Evolutionary conservation across 2,329 filamentous ascomycete genomes (phyloP).

Genomic region (Pseudomassariella vexata): DNA sequence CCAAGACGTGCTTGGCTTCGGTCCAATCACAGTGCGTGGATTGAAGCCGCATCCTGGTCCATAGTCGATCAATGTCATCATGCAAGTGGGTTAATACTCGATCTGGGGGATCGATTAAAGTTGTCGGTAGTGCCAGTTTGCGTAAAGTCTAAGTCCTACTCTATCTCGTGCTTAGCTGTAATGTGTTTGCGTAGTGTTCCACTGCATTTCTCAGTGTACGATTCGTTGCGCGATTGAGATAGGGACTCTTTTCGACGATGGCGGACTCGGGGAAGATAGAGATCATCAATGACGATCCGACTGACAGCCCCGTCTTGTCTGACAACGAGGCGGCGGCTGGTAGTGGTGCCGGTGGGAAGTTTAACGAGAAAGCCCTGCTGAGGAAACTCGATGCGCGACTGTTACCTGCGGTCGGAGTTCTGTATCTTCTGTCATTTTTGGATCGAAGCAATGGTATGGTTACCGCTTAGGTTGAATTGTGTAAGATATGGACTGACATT

Average conservation of each 20-base stretch:
- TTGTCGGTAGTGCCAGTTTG: too few relatives aligned
- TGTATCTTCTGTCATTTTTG: slow-evolving; percentile 52
- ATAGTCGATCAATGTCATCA: too few relatives aligned
- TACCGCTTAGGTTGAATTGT: neutral
- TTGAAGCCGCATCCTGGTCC: too few relatives aligned
- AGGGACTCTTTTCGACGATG: slow-evolving; percentile 6
- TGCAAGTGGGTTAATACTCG: too few relatives aligned
- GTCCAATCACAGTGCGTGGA: too few relatives aligned
- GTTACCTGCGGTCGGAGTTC: slow-evolving; percentile 45
- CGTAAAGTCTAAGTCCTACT: too few relatives aligned
- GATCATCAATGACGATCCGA: slow-evolving; percentile 1
- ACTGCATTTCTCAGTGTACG: too few relatives aligned
- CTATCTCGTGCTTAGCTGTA: too few relatives aligned
- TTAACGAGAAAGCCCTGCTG: slow-evolving; percentile 53
- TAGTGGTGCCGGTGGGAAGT: slow-evolving; percentile 2
- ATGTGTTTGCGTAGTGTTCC: too few relatives aligned
- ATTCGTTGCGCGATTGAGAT: too few relatives aligned
- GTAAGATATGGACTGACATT: neutral
- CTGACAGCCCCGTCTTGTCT: slow-evolving; percentile 12
- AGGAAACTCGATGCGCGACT: slow-evolving; percentile 49
- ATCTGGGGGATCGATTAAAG: too few relatives aligned
- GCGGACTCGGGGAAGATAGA: slow-evolving; percentile 11
- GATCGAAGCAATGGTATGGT: slow-evolving; percentile 50
- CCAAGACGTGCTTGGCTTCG: too few relatives aligned
- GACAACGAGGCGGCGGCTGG: slow-evolving; percentile 13